Evolutionary conservation across 495 filamentous ascomycete species (phyloP), one percentile per base, ranked within the genome.

Genomic region (Penicillium canescens): DNA sequence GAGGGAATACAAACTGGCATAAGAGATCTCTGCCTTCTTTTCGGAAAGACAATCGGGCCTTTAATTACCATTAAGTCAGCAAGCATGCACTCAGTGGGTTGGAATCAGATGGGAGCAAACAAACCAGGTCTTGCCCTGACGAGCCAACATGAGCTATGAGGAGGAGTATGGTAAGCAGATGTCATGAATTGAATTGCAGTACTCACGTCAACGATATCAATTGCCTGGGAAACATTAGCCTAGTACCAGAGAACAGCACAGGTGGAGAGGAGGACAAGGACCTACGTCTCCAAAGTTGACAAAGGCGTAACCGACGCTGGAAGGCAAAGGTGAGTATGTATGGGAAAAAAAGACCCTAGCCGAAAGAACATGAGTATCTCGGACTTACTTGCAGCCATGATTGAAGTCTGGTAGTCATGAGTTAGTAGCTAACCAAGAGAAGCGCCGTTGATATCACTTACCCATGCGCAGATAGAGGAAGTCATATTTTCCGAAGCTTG

Each of bases 301-400:
- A 73, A 98, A 98, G 0, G 92, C 94, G 77, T 98, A 98, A 52
- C 94, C 94, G 52, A 98, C 94, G 70, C 92, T 97, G 56, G 13
- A 46, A 59, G 56, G 38, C 42, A 48, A 70, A 1, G 54, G 48
- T 46, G 44, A 39, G 52, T 37, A 33, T 31, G 8, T 7, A 2
- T 31, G 4, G 3, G 2, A 31, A 31, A 31, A 31, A 2, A 31
- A 31, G 5, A 20, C 6, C 11, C 18, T 20, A n/a, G 12, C 10
- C 5, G 16, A 42, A 39, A 11, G 14, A 48, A 23, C 21, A 18
- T 12, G n/a, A 47, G 12, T 24, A 31, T 31, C n/a, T 18, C n/a
- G 8, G 14, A 49, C 39, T 53, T 74, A 92, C 90, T 93, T 95
- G 87, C 89, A 92, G 52, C 91, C 85, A 59, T 92, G 90, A 39